Evolutionary conservation across 2,329 filamentous ascomycete genomes (phyloP), one percentile per base, ranked within the genome.

Genomic region (Neofusicoccum sp.): DNA sequence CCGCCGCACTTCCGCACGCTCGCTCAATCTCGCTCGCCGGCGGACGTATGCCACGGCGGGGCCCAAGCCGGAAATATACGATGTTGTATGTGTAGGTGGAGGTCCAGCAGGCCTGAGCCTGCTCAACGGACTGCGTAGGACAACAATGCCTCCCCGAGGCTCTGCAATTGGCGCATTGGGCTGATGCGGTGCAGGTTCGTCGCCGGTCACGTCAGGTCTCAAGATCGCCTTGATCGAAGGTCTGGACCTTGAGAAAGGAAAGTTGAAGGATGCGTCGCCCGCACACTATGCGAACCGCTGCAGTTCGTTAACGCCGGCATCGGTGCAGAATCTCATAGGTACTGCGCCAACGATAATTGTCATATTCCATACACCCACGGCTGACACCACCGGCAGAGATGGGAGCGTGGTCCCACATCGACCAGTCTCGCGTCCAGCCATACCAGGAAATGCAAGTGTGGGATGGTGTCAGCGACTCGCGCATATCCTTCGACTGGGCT

Each of bases 361-460:
- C 9, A 11, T 26, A 31, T 9, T 31, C 16, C 49, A 45, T 30
- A 11, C 5, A 34, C 12, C n/a, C 28, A 43, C 58, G 24, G 45
- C 48, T 38, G 4, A 48, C n/a, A 64, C 65, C n/a, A 49, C 43
- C 5, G 48, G 28, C 65, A 70, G 80, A 83, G 4, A 95, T 96
- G 63, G 95, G 93, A 36, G 92, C 89, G 53, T 98, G 93, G 95
- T 71, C 81, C 6, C 86, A 96, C 70, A 79, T 97, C 63, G 83
- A 90, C 66, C 78, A 81, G 43, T 80, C 85, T 5, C 86, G 95
- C 33, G 85, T 95, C 34, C 93, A 97, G 78, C 84, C 87, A 0
- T 99, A 97, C 75, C 88, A 96, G 62, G 90, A 93, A 68, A 99
- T 99, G 95, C 89, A 96, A 74, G 95, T 98, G 33, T 99, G 96